phyloP scores from a whole-genome alignment of 805 yeast species.

The Tetrapisispora taiwanensis region DNA sequence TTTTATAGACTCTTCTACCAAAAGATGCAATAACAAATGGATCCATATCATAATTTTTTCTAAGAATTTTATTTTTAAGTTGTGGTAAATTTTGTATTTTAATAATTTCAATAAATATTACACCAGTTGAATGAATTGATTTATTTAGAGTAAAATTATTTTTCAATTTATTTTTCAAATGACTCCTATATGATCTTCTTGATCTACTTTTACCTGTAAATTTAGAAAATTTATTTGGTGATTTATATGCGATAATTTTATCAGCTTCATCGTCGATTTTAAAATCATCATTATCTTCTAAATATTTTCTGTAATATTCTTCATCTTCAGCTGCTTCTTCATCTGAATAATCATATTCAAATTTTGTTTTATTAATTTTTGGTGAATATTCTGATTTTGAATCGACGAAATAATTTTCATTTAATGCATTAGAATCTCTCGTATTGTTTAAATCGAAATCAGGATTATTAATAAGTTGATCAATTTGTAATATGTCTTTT shows the following conservation, averaged over 20 bases:
- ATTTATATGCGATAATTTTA: constrained; percentile 5
- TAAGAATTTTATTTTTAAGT: constrained; percentile 47
- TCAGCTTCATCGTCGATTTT: constrained; percentile 4
- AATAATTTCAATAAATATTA: constrained; percentile 64
- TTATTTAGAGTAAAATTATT: constrained; percentile 22
- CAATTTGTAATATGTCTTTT: constrained; percentile 3
- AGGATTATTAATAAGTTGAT: constrained; percentile 4
- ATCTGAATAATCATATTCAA: constrained; percentile 3
- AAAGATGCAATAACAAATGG: constrained; percentile 89
- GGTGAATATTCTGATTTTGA: neutral
- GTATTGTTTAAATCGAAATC: constrained; percentile 2
- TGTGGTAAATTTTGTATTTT: constrained; percentile 76
- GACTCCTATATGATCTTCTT: constrained; percentile 5
- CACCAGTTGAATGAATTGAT: constrained; percentile 41
- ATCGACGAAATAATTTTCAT: no score
- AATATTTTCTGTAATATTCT: constrained; percentile 4
- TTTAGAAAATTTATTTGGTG: constrained; percentile 2
- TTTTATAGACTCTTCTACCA: constrained; percentile 78
- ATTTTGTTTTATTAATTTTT: neutral
- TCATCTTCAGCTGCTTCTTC: constrained; percentile 8
- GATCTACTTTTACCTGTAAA: constrained; percentile 4
- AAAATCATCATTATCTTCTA: constrained; percentile 5
- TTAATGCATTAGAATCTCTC: no score
- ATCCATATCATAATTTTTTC: constrained; percentile 81
- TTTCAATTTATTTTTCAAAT: constrained; percentile 5